These are phyloP conservation scores for Bonia amplexicaulis DNA, from an alignment of 176 grass and related monocot genomes.

Conservation along the genomic window DNA sequence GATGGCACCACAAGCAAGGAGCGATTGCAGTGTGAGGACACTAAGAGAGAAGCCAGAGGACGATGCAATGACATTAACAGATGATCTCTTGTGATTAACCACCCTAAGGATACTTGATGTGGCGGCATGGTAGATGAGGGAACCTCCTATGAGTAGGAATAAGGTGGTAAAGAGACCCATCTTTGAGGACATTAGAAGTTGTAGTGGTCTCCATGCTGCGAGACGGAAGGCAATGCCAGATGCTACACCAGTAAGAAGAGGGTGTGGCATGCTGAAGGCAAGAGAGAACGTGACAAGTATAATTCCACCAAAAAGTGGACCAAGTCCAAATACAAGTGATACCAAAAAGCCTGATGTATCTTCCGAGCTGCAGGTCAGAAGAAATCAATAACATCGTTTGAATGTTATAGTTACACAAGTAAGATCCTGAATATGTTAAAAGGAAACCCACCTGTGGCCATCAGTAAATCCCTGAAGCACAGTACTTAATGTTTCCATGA, in stretches of 20 bases:
- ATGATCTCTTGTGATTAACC: slow-evolving; percentile 61
- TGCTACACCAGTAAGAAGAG: slow-evolving; percentile 80
- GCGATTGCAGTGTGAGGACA: slow-evolving; percentile 68
- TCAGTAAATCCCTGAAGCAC: slow-evolving; percentile 74
- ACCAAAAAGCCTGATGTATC: slow-evolving; percentile 77
- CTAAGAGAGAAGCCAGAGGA: slow-evolving; percentile 61
- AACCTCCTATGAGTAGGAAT: slow-evolving; percentile 55
- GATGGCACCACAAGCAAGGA: slow-evolving; percentile 76
- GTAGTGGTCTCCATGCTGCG: slow-evolving; percentile 80
- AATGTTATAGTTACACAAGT: neutral
- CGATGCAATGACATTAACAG: slow-evolving; percentile 48
- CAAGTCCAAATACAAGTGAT: slow-evolving; percentile 91
- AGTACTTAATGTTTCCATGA: slow-evolving; percentile 92
- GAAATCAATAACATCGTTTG: slow-evolving; percentile 9
- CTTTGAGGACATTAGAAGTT: slow-evolving; percentile 76
- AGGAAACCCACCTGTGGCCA: slow-evolving; percentile 45
- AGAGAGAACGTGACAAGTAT: slow-evolving; percentile 73
- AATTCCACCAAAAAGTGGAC: slow-evolving; percentile 88
- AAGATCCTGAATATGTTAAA: neutral
- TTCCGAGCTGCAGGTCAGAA: slow-evolving; percentile 56
- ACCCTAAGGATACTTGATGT: slow-evolving; percentile 54
- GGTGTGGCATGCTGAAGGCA: slow-evolving; percentile 71
- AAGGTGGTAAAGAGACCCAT: slow-evolving; percentile 64
- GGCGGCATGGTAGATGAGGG: slow-evolving; percentile 38
- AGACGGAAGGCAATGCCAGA: slow-evolving; percentile 93